These are phyloP conservation scores for Agarophyton chilense DNA, from an alignment of 23 red algal species.

Conservation along the genomic window DNA sequence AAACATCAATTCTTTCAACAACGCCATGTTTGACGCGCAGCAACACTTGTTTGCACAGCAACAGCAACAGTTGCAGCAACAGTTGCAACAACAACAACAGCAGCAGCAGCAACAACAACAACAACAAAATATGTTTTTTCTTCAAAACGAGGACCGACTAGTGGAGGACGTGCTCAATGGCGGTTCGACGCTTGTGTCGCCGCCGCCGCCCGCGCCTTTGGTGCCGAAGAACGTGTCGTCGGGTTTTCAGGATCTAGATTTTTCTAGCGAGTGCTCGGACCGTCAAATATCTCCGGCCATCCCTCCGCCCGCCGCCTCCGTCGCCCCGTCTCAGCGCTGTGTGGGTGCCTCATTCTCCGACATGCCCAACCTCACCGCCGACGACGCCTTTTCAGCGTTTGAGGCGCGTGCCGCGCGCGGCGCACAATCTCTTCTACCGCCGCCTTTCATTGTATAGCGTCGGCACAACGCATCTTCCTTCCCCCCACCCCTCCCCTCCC, in stretches of 20 bases:
- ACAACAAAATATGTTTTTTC: not conserved
- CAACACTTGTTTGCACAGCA: not conserved
- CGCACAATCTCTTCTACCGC: too few relatives aligned
- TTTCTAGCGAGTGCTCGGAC: conserved; percentile 11
- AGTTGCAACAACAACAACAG: not conserved
- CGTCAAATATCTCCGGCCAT: not conserved
- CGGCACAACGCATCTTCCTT: too few relatives aligned
- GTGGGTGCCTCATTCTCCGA: too few relatives aligned
- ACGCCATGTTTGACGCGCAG: not conserved
- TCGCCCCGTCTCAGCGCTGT: too few relatives aligned
- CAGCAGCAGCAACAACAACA: not conserved
- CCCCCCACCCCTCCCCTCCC: too few relatives aligned
- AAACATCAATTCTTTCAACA: not conserved
- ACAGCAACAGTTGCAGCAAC: too few relatives aligned
- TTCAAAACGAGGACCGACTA: not conserved
- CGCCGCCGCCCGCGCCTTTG: too few relatives aligned
- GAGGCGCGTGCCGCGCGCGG: too few relatives aligned
- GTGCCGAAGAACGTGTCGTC: not conserved
- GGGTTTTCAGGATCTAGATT: not conserved
- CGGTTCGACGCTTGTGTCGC: too few relatives aligned
- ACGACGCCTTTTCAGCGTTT: not conserved
- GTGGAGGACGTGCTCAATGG: not conserved
- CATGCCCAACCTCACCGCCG: not conserved
- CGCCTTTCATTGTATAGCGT: not conserved
- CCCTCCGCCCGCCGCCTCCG: not conserved